A percentile compares a stretch with the other conserved stretches of the same genome.
phyloP scores from a whole-genome alignment of 208 protist genomes.

The Blechomonas ayalai region DNA sequence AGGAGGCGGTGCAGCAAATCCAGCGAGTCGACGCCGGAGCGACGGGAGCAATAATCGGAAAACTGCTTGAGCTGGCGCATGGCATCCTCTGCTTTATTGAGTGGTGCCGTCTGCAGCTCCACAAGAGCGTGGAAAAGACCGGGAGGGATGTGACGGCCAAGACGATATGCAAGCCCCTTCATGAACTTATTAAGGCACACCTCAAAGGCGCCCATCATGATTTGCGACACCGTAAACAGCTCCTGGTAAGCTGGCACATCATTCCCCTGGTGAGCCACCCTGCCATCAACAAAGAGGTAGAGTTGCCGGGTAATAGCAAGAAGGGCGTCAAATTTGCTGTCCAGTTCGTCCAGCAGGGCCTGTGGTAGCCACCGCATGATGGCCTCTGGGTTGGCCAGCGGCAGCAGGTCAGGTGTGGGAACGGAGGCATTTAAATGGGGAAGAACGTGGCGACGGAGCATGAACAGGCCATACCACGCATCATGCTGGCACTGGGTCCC shows the following conservation, averaged over 20 bases:
- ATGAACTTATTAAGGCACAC: conserved; percentile 76
- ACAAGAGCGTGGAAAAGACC: conserved; percentile 49
- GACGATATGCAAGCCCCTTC: conserved; percentile 28
- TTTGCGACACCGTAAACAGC: conserved; percentile 94
- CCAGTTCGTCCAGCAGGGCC: conserved; percentile 61
- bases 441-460: conserved; percentile 83
- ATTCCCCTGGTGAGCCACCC: conserved; percentile 88
- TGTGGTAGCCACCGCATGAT: conserved; percentile 42
- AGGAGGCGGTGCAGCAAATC: conserved; percentile 58
- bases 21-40: conserved; percentile 30
- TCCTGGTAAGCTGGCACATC: conserved; percentile 96
- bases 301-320: conserved; percentile 95
- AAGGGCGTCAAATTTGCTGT: conserved; percentile 95
- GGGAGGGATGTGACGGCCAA: conserved; percentile 45
- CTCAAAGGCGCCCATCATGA: conserved; percentile 87
- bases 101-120: conserved; percentile 8
- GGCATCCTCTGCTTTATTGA: conserved; percentile 17
- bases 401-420: conserved; percentile 57
- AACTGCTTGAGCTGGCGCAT: conserved; percentile 59
- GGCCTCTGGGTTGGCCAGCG: conserved; percentile 36
- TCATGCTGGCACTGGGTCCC: conserved; percentile 74
- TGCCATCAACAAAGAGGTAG: conserved; percentile 88
- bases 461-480: conserved; percentile 87
- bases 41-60: conserved; percentile 33
- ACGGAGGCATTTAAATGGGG: conserved; percentile 74